Conservation (phyloP, 495 filamentous ascomycete species). For the Hypoxylon lenormandii region DNA sequence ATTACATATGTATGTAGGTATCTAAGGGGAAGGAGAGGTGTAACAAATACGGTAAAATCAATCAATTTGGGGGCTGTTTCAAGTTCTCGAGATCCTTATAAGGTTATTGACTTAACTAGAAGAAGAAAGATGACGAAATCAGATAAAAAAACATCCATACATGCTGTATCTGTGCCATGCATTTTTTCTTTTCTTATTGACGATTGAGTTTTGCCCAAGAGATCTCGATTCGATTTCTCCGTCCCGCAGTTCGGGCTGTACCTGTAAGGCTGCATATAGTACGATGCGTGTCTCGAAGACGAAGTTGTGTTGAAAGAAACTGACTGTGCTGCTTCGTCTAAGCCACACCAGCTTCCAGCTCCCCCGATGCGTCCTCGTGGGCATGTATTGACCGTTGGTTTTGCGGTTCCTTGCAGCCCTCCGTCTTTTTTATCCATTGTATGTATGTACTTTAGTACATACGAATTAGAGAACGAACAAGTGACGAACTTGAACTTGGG, state of each 20-base stretch:
- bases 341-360: constrained; percentile 38
- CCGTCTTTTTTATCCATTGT: constrained; percentile 25
- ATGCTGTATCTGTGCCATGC: no score
- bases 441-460: background rate
- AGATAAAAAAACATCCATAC: no score
- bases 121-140: background rate
- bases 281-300: constrained; percentile 6
- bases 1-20: no score
- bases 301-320: background rate
- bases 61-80: constrained; percentile 46
- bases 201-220: no score
- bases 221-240: no score
- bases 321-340: constrained; percentile 31
- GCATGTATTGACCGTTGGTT: constrained; percentile 21
- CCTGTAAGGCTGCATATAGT: constrained; percentile 8
- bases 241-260: constrained; percentile 9
- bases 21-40: constrained; percentile 4
- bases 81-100: constrained; percentile 22
- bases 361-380: constrained; percentile 15
- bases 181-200: no score
- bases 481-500: constrained; percentile 24
- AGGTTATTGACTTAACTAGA: background rate
- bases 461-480: constrained; percentile 14
- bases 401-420: constrained; percentile 31
- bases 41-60: constrained; percentile 4